phyloP scores from a whole-genome alignment of 2,329 filamentous ascomycete genomes.

The Colletotrichum liaoningense region DNA sequence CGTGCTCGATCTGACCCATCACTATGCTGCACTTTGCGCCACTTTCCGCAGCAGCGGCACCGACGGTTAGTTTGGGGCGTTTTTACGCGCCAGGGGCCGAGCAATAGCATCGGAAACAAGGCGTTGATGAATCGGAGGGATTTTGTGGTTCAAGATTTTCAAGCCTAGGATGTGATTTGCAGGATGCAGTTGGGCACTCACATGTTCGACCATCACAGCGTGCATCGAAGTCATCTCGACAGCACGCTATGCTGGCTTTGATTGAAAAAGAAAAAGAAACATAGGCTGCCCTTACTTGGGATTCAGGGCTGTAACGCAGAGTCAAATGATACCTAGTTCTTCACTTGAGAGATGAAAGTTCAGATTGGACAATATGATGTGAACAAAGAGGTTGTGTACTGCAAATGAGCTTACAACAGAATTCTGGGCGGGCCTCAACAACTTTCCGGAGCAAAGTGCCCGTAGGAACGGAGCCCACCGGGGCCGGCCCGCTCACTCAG shows the following conservation, averaged over 20 bases:
- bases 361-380: neutral
- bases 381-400: neutral
- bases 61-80: slow-evolving; percentile 70
- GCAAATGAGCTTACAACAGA: too few relatives aligned
- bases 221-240: slow-evolving; percentile 6
- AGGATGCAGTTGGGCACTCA: slow-evolving; percentile 20
- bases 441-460: slow-evolving; percentile 2
- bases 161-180: slow-evolving; percentile 15
- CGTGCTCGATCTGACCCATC: slow-evolving; percentile 93
- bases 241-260: slow-evolving; percentile 20
- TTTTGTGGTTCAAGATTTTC: slow-evolving; percentile 9
- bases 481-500: slow-evolving; percentile 1
- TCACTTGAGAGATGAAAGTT: neutral
- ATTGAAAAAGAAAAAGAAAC: slow-evolving; percentile 23
- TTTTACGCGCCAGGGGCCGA: neutral
- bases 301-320: slow-evolving; percentile 24
- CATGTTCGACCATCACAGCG: slow-evolving; percentile 9
- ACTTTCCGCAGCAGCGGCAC: slow-evolving; percentile 95
- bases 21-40: slow-evolving; percentile 94
- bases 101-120: neutral
- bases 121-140: slow-evolving; percentile 2
- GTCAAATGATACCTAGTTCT: slow-evolving; percentile 34
- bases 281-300: slow-evolving; percentile 15
- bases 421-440: neutral
- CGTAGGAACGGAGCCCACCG: slow-evolving; percentile 15